These are phyloP conservation scores for Mrakia hoshinonis DNA, from an alignment of 768 basidiomycete species.

Conservation along the genomic window DNA sequence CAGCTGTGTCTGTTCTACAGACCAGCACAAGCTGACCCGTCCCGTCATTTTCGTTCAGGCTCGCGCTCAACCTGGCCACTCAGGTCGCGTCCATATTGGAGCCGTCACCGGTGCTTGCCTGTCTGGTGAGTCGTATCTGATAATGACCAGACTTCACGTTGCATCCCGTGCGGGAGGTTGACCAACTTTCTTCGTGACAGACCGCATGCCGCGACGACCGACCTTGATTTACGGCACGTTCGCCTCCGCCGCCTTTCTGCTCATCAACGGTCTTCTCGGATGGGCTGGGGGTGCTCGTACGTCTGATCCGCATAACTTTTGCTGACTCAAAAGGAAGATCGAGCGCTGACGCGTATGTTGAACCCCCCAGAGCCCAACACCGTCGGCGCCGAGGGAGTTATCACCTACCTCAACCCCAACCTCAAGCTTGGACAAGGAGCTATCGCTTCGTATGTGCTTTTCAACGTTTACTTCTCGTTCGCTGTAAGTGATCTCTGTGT, in stretches of 20 bases:
- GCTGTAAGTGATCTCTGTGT: conserved; percentile 36
- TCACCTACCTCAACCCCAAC: conserved; percentile 29
- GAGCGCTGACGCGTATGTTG: not conserved
- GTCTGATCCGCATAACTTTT: not conserved
- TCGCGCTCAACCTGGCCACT: conserved; percentile 41
- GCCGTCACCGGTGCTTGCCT: conserved; percentile 39
- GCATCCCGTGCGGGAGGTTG: too few species aligned
- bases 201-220: not conserved
- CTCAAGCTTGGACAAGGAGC: conserved; percentile 38
- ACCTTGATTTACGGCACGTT: conserved; percentile 41
- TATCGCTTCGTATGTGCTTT: conserved; percentile 44
- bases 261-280: conserved; percentile 34
- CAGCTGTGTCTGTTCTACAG: not conserved
- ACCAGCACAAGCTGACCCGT: not conserved
- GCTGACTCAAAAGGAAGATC: not conserved
- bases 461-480: conserved; percentile 48
- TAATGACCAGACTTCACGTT: too few species aligned
- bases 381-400: conserved; percentile 24
- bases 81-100: conserved; percentile 39
- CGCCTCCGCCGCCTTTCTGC: conserved; percentile 34
- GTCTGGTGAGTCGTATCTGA: too few species aligned
- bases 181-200: too few species aligned
- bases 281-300: conserved; percentile 29
- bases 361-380: not conserved
- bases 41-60: conserved; percentile 32